These are phyloP conservation scores for Ophiostoma triangulosporum DNA, from an alignment of 2,329 filamentous ascomycete genomes.

Conservation along the genomic window DNA sequence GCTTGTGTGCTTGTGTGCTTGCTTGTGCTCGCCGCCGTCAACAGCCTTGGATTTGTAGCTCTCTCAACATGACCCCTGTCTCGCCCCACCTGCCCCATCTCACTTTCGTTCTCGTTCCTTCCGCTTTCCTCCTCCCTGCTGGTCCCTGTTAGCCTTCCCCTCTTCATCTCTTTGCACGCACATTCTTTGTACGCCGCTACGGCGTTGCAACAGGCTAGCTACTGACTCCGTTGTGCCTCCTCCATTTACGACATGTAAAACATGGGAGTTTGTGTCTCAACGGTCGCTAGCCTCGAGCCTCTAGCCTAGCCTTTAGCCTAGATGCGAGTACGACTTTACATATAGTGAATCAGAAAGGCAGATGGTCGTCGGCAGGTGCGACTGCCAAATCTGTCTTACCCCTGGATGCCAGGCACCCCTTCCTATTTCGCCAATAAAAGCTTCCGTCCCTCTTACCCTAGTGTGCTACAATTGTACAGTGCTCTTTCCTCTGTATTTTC, in stretches of 20 bases:
- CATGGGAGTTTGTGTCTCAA: not conserved
- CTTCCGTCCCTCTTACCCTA: no score
- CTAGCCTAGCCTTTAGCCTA: not conserved
- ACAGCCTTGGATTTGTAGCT: no score
- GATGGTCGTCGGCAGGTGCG: not conserved
- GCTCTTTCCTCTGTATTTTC: not conserved
- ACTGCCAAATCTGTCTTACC: not conserved
- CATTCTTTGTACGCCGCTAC: not conserved
- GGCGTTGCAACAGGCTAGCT: not conserved
- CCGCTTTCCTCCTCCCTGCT: not conserved
- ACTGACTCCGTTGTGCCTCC: not conserved
- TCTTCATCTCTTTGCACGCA: not conserved
- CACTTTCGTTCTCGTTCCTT: constrained; percentile 1
- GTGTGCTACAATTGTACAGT: not conserved
- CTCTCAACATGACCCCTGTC: not conserved
- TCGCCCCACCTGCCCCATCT: not conserved
- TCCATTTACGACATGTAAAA: not conserved
- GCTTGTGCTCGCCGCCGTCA: no score
- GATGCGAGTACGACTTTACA: no score
- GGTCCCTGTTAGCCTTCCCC: not conserved
- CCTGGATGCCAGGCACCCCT: not conserved
- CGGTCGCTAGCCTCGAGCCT: not conserved
- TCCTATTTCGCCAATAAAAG: not conserved
- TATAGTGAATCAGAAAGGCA: no score
- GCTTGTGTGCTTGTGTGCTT: not conserved